Percentiles rank a stretch among this genome's conserved stretches.
Conservation (phyloP, 768 basidiomycete species). For the Podaxis sp. region DNA sequence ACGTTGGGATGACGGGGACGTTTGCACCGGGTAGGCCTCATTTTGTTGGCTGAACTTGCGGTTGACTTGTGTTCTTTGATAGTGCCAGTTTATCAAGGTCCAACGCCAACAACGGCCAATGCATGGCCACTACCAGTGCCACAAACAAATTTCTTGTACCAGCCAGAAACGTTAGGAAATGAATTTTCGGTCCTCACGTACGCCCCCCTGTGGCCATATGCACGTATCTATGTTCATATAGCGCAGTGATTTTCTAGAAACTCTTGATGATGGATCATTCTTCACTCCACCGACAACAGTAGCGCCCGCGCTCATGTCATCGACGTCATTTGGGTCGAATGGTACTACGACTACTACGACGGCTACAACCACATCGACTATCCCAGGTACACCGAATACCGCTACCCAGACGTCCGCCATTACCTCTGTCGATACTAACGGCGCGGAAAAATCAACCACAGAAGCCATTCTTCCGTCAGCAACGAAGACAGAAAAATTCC, state of each 20-base stretch:
- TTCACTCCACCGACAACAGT: conserved; percentile 62
- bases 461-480: conserved; percentile 66
- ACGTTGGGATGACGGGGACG: conserved; percentile 34
- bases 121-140: conserved; percentile 53
- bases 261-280: conserved; percentile 81
- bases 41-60: neutral
- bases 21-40: conserved; percentile 45
- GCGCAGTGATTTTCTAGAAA: conserved; percentile 81
- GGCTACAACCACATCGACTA: conserved; percentile 16
- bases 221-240: conserved; percentile 10
- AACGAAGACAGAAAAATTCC: conserved; percentile 83
- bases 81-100: conserved; percentile 39
- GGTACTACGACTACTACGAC: conserved; percentile 14
- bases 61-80: conserved; percentile 1
- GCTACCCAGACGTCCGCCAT: conserved; percentile 17
- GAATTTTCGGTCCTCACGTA: conserved; percentile 83
- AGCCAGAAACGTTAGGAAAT: conserved; percentile 73
- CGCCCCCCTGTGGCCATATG: conserved; percentile 23
- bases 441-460: conserved; percentile 18
- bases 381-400: conserved; percentile 13
- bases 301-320: conserved; percentile 48
- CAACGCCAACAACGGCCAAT: conserved; percentile 36
- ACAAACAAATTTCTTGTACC: conserved; percentile 61
- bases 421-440: conserved; percentile 14
- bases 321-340: conserved; percentile 30